These are phyloP conservation scores for Blastocystis sp. DNA, from an alignment of 352 stramenopile species.

Conservation along the genomic window DNA sequence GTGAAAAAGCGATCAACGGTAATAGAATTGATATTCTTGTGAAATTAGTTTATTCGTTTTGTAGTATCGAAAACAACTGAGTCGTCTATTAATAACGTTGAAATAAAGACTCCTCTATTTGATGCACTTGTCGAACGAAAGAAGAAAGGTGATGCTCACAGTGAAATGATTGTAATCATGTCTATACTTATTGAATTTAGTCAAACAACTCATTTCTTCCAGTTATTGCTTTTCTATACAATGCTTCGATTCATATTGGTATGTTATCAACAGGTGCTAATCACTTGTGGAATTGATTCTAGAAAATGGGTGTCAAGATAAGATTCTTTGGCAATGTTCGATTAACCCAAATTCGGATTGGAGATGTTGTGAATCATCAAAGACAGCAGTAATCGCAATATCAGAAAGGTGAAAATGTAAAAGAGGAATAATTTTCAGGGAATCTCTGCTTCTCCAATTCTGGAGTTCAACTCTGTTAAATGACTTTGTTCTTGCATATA, in stretches of 20 bases:
- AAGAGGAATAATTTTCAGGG: not conserved
- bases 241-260: not conserved
- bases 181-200: not conserved
- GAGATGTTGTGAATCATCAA: not conserved
- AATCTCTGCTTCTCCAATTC: not conserved
- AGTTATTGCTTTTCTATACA: constrained; percentile 7
- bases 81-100: not conserved
- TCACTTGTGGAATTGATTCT: not conserved
- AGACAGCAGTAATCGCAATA: not conserved
- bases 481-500: not conserved
- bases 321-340: constrained; percentile 1
- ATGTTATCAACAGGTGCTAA: not conserved
- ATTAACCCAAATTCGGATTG: not conserved
- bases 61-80: not conserved
- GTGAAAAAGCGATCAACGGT: not conserved
- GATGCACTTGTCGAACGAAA: not conserved
- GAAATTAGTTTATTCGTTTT: constrained; percentile 34
- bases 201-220: not conserved
- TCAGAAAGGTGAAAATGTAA: too few species aligned
- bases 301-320: not conserved
- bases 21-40: not conserved
- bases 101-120: not conserved
- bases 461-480: not conserved
- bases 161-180: not conserved
- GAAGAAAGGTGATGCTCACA: not conserved